Percentiles rank a stretch among this genome's conserved stretches.
Conservation (phyloP, 345 rosid genomes). For the Eucalyptus curtisii region DNA sequence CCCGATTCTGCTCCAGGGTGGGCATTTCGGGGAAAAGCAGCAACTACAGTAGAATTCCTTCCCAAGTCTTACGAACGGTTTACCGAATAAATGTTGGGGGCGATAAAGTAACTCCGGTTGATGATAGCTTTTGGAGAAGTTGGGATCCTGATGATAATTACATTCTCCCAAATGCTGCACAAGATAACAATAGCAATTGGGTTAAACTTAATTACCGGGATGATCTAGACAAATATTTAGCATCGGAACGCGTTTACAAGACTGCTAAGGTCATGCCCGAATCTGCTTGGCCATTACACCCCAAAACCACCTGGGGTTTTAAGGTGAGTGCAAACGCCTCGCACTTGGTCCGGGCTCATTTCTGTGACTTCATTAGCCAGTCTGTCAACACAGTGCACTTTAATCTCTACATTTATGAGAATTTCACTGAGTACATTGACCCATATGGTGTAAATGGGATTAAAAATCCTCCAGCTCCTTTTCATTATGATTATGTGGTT, state of each 20-base stretch:
- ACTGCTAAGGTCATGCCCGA: slow-evolving; percentile 15
- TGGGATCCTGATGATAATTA: slow-evolving; percentile 31
- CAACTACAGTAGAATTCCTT: not conserved
- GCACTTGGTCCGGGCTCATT: slow-evolving; percentile 44
- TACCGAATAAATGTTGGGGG: slow-evolving; percentile 43
- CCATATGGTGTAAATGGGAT: not conserved
- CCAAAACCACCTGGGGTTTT: slow-evolving; percentile 33
- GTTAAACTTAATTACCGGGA: not conserved
- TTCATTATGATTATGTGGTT: slow-evolving; percentile 21
- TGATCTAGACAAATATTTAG: not conserved
- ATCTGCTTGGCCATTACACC: not conserved
- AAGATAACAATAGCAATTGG: rapidly evolving
- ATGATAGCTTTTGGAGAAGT: slow-evolving; percentile 21
- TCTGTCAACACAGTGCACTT: not conserved
- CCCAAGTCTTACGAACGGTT: slow-evolving; percentile 9
- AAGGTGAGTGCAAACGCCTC: slow-evolving; percentile 13
- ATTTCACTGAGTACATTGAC: not conserved
- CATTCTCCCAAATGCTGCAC: rapidly evolving
- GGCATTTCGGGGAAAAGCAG: not conserved
- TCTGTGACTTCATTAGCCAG: slow-evolving; percentile 19
- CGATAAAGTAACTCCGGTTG: not conserved
- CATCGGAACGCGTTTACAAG: slow-evolving; percentile 22
- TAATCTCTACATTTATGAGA: slow-evolving; percentile 14
- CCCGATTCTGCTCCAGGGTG: not conserved
- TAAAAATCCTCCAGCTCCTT: no score